Evolutionary conservation across 768 basidiomycete species (phyloP).

Genomic region (Wakefieldia striispora): DNA sequence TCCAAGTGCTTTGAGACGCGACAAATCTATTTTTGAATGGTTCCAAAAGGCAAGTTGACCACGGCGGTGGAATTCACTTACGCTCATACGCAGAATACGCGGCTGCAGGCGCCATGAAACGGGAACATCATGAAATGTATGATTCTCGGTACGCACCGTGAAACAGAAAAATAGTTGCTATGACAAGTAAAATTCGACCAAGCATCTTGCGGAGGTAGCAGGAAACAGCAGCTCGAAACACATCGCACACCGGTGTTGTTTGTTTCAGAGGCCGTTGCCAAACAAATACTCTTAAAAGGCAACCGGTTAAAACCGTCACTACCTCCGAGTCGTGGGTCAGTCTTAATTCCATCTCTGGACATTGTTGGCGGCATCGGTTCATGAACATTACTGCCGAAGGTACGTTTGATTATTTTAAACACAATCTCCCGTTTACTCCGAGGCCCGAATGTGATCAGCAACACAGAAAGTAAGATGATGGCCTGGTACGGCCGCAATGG

Average conservation of each 20-base stretch:
- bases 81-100: slow-evolving; percentile 83
- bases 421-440: too few relatives aligned
- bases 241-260: not conserved
- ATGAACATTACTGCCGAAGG: too few relatives aligned
- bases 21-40: slow-evolving; percentile 51
- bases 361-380: too few relatives aligned
- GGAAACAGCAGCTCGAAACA: too few relatives aligned
- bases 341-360: too few relatives aligned
- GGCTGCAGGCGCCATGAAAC: slow-evolving; percentile 39
- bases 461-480: too few relatives aligned
- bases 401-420: too few relatives aligned
- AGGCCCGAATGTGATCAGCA: too few relatives aligned
- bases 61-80: slow-evolving; percentile 38
- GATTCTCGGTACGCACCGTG: slow-evolving; percentile 43
- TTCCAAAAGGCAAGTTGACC: not conserved
- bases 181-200: slow-evolving; percentile 43
- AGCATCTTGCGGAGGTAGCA: slow-evolving; percentile 35
- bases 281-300: slow-evolving; percentile 5
- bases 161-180: slow-evolving; percentile 48
- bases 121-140: not conserved
- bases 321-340: too few relatives aligned
- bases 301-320: too few relatives aligned
- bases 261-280: slow-evolving; percentile 9
- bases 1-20: slow-evolving; percentile 73
- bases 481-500: too few relatives aligned